Conservation (phyloP, 2,329 filamentous ascomycete species). For the Daldinia sp. region DNA sequence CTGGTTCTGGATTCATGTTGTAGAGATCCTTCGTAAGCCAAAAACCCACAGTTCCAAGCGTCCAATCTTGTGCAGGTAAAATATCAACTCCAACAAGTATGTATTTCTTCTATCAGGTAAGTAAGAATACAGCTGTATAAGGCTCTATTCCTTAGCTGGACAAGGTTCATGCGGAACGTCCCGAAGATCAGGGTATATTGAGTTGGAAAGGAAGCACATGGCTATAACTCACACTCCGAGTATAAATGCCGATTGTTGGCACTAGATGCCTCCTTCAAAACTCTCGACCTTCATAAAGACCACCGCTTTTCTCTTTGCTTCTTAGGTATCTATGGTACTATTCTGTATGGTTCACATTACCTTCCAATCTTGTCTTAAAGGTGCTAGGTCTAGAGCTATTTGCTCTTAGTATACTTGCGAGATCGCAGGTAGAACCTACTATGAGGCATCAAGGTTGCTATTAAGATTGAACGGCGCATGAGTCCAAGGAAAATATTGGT, state of each 20-base stretch:
- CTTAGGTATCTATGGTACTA: background rate
- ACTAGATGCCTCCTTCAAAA: background rate
- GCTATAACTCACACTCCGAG: background rate
- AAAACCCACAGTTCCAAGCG: background rate
- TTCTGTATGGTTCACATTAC: background rate
- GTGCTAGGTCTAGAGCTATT: background rate
- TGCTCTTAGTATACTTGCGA: background rate
- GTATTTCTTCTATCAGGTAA: background rate
- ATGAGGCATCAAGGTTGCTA: background rate
- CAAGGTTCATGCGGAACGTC: background rate
- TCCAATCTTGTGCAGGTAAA: background rate
- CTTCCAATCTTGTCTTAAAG: background rate
- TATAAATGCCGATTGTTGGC: background rate
- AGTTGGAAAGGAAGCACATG: background rate
- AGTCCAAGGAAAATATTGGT: background rate
- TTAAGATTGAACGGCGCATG: background rate
- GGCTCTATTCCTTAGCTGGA: background rate
- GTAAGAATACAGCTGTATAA: background rate
- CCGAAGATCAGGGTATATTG: background rate
- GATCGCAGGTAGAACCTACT: background rate
- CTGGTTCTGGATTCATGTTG: background rate
- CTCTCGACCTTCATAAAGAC: no score
- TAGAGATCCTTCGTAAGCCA: background rate
- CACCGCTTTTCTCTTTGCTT: background rate
- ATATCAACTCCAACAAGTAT: background rate